phyloP scores from a whole-genome alignment of 2,329 filamentous ascomycete species.

The Alternaria sp. region DNA sequence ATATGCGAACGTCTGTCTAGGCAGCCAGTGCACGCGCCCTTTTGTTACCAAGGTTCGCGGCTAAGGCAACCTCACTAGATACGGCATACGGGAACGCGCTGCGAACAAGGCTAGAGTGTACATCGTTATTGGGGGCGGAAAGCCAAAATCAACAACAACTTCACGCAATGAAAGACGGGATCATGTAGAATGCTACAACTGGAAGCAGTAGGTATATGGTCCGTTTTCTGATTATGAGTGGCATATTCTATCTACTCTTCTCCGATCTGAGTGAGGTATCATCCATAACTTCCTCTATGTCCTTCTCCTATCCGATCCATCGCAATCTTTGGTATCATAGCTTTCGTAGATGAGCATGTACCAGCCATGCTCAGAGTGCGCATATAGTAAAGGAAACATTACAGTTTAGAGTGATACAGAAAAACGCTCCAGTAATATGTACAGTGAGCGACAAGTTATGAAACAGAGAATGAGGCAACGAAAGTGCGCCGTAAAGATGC shows the following conservation, averaged over 20 bases:
- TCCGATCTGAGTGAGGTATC: constrained; percentile 25
- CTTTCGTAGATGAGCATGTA: constrained; percentile 25
- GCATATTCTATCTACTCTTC: constrained; percentile 3
- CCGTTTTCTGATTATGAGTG: background rate
- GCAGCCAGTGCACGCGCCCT: background rate
- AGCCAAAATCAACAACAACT: constrained; percentile 10
- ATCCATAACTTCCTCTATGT: constrained; percentile 1
- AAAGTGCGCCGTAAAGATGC: constrained; percentile 1
- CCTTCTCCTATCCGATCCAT: constrained; percentile 3
- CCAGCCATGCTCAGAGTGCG: constrained; percentile 27
- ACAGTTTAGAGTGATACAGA: constrained; percentile 16
- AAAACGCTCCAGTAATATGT: constrained; percentile 12
- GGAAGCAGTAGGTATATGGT: background rate
- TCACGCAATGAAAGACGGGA: constrained; percentile 1
- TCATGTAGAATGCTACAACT: background rate
- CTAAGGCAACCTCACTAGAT: constrained; percentile 3
- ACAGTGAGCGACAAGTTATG: constrained; percentile 24
- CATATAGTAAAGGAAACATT: constrained; percentile 8
- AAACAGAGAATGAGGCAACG: constrained; percentile 17
- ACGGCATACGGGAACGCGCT: background rate
- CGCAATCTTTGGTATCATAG: constrained; percentile 15
- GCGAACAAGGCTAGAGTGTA: background rate
- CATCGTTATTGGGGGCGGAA: constrained; percentile 9
- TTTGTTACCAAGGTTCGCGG: background rate
- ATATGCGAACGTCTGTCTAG: constrained; percentile 7